Percentiles rank a stretch among this genome's conserved stretches.
phyloP scores from a whole-genome alignment of 1,284 basidiomycete genomes.

The Bjerkandera adusta region DNA sequence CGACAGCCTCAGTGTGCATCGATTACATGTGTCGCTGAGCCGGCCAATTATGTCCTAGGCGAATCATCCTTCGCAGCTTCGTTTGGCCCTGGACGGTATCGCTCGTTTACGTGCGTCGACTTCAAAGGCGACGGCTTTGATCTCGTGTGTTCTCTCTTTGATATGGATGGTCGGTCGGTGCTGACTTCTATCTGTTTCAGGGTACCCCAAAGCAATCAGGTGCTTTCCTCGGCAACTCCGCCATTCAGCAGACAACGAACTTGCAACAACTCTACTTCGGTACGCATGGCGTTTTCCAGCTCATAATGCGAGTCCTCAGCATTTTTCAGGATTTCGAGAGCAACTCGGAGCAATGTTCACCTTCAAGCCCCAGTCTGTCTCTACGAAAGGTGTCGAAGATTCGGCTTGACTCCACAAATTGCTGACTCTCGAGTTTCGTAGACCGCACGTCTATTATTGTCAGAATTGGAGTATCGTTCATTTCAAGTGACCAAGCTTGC shows the following conservation, averaged over 20 bases:
- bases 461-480: conserved; percentile 58
- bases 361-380: conserved; percentile 40
- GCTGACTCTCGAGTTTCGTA: neutral
- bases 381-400: no score
- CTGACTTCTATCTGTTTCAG: conserved; percentile 10
- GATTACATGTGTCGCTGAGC: neutral
- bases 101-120: conserved; percentile 58
- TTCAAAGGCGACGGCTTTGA: conserved; percentile 55
- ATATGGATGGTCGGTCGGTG: conserved; percentile 11
- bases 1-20: neutral
- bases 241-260: conserved; percentile 44
- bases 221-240: conserved; percentile 50
- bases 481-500: conserved; percentile 59
- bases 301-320: neutral
- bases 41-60: conserved; percentile 16
- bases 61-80: conserved; percentile 43
- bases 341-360: conserved; percentile 53
- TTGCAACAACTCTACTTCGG: conserved; percentile 49
- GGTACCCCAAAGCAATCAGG: conserved; percentile 47
- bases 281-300: conserved; percentile 19
- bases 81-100: conserved; percentile 55
- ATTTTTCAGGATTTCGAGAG: conserved; percentile 29
- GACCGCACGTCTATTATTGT: conserved; percentile 45
- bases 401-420: no score
- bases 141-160: conserved; percentile 27